Conservation (phyloP, 352 stramenopile species). For the Aphanomyces invadans region DNA sequence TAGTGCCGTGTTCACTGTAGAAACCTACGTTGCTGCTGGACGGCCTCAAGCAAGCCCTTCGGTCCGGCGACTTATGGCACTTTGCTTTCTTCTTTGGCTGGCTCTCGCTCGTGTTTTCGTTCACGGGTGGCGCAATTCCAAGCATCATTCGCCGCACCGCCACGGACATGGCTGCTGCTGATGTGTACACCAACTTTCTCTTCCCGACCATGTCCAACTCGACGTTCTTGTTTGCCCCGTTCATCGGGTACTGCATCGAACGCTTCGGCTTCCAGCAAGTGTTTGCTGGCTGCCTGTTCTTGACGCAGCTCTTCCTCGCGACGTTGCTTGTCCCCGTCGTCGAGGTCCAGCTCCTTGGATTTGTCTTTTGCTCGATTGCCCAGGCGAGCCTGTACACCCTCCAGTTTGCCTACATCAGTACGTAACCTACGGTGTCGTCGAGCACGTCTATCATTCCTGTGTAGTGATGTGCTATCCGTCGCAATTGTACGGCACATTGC, state of each 20-base stretch:
- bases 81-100: conserved; percentile 74
- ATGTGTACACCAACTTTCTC: conserved; percentile 55
- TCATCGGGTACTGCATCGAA: conserved; percentile 69
- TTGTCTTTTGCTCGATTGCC: conserved; percentile 66
- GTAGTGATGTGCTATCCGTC: conserved; percentile 76
- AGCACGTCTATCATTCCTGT: not conserved
- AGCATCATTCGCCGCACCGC: conserved; percentile 48
- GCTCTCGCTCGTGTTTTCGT: conserved; percentile 75
- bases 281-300: conserved; percentile 49
- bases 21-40: conserved; percentile 48
- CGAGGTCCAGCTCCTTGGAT: conserved; percentile 48
- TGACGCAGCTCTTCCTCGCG: conserved; percentile 57
- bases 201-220: conserved; percentile 73
- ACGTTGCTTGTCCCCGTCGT: conserved; percentile 59
- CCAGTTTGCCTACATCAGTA: conserved; percentile 83
- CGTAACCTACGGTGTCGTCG: no score
- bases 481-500: conserved; percentile 64
- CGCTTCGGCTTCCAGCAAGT: conserved; percentile 72
- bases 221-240: conserved; percentile 68
- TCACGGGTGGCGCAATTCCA: conserved; percentile 62
- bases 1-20: conserved; percentile 28
- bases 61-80: conserved; percentile 56
- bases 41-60: conserved; percentile 48
- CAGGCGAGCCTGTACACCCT: conserved; percentile 69
- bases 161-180: conserved; percentile 29